Evolutionary conservation across 2,329 filamentous ascomycete species (phyloP).

Genomic region (Epichloe sylvatica): DNA sequence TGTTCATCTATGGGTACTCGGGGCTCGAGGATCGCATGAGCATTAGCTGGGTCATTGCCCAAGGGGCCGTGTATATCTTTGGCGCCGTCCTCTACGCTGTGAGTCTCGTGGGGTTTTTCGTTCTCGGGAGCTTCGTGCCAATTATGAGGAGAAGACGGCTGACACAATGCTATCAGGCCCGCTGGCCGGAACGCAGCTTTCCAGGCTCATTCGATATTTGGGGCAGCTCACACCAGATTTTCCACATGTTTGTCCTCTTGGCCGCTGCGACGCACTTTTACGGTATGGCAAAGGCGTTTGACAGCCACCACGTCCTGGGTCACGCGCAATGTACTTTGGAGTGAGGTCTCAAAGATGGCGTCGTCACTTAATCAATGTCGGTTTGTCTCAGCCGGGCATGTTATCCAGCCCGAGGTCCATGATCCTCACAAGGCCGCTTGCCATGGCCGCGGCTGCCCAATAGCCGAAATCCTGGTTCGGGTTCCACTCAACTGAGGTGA

Average conservation of each 20-base stretch:
- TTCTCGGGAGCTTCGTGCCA: not conserved
- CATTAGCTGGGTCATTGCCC: conserved; percentile 62
- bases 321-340: conserved; percentile 33
- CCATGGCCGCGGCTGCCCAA: conserved; percentile 54
- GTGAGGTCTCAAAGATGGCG: conserved; percentile 2
- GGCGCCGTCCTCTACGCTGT: conserved; percentile 80
- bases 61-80: conserved; percentile 72
- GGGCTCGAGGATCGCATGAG: conserved; percentile 62
- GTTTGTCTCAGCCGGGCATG: conserved; percentile 1
- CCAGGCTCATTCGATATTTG: conserved; percentile 79
- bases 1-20: conserved; percentile 50
- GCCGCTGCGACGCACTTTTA: conserved; percentile 72
- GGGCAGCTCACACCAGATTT: conserved; percentile 91
- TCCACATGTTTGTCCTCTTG: conserved; percentile 76
- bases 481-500: conserved; percentile 54
- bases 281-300: conserved; percentile 72
- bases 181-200: conserved; percentile 67
- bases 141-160: not conserved
- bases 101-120: conserved; percentile 18
- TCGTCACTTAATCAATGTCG: not conserved
- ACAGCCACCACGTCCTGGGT: conserved; percentile 58
- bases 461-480: conserved; percentile 50
- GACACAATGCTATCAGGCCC: conserved; percentile 31
- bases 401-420: conserved; percentile 48
- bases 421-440: conserved; percentile 50